Conservation (phyloP, 164 flowering plant genomes). For the Tetracentron sinense region DNA sequence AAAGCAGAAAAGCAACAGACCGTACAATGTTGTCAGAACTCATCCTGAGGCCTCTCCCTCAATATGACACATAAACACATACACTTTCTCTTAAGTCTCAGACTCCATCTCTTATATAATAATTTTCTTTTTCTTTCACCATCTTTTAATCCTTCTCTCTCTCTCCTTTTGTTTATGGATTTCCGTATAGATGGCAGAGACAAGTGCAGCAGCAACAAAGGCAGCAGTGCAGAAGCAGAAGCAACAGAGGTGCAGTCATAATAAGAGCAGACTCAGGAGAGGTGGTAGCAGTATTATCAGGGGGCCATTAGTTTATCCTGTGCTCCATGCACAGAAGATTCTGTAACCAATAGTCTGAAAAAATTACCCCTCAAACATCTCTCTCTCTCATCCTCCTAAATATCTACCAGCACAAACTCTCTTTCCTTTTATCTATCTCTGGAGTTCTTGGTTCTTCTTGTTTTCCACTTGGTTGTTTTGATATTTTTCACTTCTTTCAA, state of each 20-base stretch:
- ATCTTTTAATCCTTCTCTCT: conserved; percentile 11
- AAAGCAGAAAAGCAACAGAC: neutral
- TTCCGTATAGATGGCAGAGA: conserved; percentile 67
- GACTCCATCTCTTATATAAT: neutral
- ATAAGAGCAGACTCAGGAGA: conserved; percentile 26
- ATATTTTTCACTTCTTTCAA: neutral
- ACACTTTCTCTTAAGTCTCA: neutral
- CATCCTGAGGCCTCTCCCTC: neutral
- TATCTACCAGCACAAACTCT: too few relatives aligned
- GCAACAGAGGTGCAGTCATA: conserved; percentile 46
- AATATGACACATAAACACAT: neutral
- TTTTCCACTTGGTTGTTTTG: neutral
- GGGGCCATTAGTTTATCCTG: conserved; percentile 47
- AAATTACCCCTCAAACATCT: conserved; percentile 35
- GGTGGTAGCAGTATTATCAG: conserved; percentile 31
- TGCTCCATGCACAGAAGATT: conserved; percentile 64
- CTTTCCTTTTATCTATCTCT: too few relatives aligned
- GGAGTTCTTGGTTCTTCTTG: neutral
- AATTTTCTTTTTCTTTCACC: conserved; percentile 10
- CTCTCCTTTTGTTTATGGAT: conserved; percentile 44
- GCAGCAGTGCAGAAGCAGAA: conserved; percentile 41
- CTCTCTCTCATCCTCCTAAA: too few relatives aligned
- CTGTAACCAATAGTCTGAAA: too few relatives aligned
- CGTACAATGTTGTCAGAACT: neutral
- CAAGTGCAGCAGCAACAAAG: conserved; percentile 55